phyloP scores from a whole-genome alignment of 2,329 filamentous ascomycete genomes.

The Alternaria sp. region DNA sequence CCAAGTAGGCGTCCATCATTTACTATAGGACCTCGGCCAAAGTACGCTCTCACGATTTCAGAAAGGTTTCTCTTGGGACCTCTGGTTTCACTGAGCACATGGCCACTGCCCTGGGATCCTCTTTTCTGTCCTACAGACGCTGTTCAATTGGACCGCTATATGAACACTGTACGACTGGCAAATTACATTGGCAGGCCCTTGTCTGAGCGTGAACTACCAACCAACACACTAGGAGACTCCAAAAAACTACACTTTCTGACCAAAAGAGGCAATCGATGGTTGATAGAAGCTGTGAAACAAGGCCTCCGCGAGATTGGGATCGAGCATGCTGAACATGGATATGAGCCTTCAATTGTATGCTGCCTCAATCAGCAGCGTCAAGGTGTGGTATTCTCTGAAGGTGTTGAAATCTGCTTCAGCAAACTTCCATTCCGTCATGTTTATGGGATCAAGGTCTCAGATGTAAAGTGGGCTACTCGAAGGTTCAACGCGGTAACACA shows the following conservation, averaged over 20 bases:
- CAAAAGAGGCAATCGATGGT: conserved; percentile 34
- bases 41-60: conserved; percentile 20
- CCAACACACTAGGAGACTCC: conserved; percentile 27
- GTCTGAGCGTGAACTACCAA: conserved; percentile 20
- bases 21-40: conserved; percentile 8
- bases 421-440: conserved; percentile 38
- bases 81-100: conserved; percentile 29
- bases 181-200: conserved; percentile 5
- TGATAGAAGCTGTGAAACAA: conserved; percentile 34
- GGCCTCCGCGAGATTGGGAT: conserved; percentile 35
- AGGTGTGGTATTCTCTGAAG: conserved; percentile 31
- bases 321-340: conserved; percentile 28
- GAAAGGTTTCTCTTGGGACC: conserved; percentile 32
- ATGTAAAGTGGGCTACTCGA: conserved; percentile 31
- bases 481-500: not conserved
- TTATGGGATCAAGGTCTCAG: conserved; percentile 33
- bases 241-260: conserved; percentile 40
- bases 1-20: conserved; percentile 2
- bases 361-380: conserved; percentile 32
- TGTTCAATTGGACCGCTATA: conserved; percentile 27
- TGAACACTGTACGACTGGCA: conserved; percentile 18
- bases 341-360: conserved; percentile 28
- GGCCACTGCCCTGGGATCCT: conserved; percentile 40
- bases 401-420: conserved; percentile 33
- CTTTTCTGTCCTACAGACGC: conserved; percentile 31